phyloP scores from a whole-genome alignment of 768 basidiomycete genomes.

The Tylopilus felleus region DNA sequence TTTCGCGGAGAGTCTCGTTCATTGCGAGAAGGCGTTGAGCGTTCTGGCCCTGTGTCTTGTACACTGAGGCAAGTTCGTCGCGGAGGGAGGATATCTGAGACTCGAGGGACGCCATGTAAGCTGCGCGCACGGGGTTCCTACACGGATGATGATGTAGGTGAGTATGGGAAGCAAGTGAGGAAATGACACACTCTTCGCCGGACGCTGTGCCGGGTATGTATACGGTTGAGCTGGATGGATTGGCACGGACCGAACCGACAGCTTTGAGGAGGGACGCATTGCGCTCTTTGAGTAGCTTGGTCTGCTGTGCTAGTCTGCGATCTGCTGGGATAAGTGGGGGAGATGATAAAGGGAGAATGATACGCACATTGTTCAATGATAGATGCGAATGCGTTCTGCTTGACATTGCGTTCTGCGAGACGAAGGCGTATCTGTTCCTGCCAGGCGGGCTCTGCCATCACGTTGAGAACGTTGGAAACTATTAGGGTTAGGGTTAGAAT shows the following conservation, averaged over 20 bases:
- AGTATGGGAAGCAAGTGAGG: not conserved
- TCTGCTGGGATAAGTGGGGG: constrained; percentile 47
- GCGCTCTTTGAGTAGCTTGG: constrained; percentile 86
- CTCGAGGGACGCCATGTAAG: constrained; percentile 89
- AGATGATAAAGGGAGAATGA: not conserved
- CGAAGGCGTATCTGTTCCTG: constrained; percentile 78
- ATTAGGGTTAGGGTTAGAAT: constrained; percentile 28
- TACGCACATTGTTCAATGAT: constrained; percentile 92
- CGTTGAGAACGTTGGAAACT: not conserved
- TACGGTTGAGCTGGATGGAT: constrained; percentile 60
- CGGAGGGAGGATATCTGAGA: constrained; percentile 89
- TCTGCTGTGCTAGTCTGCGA: constrained; percentile 87
- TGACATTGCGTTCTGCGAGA: constrained; percentile 79
- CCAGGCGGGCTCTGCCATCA: constrained; percentile 82
- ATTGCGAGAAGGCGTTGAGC: constrained; percentile 89
- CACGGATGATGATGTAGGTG: constrained; percentile 1
- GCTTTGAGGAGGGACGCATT: constrained; percentile 87
- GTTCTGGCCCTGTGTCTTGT: constrained; percentile 95
- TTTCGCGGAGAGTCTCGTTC: constrained; percentile 92
- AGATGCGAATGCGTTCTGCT: constrained; percentile 74
- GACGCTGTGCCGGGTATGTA: constrained; percentile 50
- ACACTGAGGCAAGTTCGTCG: constrained; percentile 89
- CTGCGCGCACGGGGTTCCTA: constrained; percentile 82
- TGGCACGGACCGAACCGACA: constrained; percentile 66
- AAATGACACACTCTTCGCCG: constrained; percentile 63